Base-by-base conservation (phyloP, 2,329 filamentous ascomycete species). In the Cylindrodendrum hubeiense region DNA sequence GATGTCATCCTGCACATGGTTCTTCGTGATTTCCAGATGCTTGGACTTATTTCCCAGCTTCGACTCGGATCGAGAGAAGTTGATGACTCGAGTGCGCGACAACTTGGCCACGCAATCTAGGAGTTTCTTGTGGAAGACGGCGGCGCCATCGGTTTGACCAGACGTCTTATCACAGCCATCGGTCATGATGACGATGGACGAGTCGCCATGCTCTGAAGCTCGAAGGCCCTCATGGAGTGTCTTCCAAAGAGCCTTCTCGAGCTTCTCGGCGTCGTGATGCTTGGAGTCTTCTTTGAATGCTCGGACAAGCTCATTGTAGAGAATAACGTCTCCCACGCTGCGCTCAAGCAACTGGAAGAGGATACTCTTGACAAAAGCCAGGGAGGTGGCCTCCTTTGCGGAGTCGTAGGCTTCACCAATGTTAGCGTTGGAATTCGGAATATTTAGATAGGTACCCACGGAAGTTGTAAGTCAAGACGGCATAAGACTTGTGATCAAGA, bases 281-380 rank as follows among this genome's bases (percentile, higher is more conserved):
- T 71, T 67, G 3, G 69, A 60, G 30, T 75, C 74, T 3, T 68
- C 58, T 5, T 74, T 70, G 5, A 79, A 77, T 0, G 75, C 69
- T 3, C 66, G 56, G 1, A 71, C 69, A 0, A 82, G 68, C 6
- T 76, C 74, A 28, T 78, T 72, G 47, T 78, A 81, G 0, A 82
- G 72, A 6, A 67, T 56, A 6, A 78, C 74, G 15, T 82, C 77
- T 5, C 80, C 80, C 8, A 81, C 78, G 13, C 76, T 81, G 17
- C 76, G 76, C 50, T 81, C 78, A 1, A 82, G 75, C 0, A 82
- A 75, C 50, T 81, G 79, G 50, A 73, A 79, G 4, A 81, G 73
- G 13, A 82, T 60, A 17, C 74, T 78, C 67, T 81, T 81, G 34
- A 81, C 70, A 56, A 78, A 79, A 0, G 77, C 71, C 1, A 79